Evolutionary conservation across 331 rosid genomes (phyloP).

Genomic region (Malus hybrid): DNA sequence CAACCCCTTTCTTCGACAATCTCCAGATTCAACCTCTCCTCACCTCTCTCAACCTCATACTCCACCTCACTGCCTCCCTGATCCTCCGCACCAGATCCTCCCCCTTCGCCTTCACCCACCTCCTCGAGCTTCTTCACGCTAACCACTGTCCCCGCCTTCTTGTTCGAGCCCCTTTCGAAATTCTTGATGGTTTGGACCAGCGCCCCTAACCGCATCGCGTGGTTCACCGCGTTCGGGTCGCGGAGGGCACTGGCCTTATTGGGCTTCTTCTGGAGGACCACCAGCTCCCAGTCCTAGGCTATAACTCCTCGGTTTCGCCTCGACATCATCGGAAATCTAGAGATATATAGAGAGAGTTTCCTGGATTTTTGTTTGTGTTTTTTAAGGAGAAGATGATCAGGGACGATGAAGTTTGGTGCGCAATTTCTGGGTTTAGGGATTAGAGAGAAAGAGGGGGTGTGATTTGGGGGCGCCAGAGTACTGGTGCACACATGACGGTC

Average conservation of each 20-base stretch:
- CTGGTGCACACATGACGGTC: no score
- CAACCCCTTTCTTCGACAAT: no score
- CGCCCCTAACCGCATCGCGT: conserved; percentile 58
- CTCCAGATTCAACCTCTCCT: no score
- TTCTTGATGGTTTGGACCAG: conserved; percentile 58
- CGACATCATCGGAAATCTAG: conserved; percentile 35
- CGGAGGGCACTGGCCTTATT: conserved; percentile 47
- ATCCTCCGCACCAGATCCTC: no score
- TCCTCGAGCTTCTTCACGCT: conserved; percentile 64
- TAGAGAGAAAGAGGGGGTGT: no score
- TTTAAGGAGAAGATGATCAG: no score
- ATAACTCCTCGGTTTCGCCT: conserved; percentile 50
- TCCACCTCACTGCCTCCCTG: no score
- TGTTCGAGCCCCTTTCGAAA: conserved; percentile 53
- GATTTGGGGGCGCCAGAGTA: no score
- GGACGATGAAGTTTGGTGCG: rapidly evolving
- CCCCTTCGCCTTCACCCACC: not conserved
- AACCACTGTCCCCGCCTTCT: conserved; percentile 39
- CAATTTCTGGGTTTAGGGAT: not conserved
- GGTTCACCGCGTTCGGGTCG: conserved; percentile 61
- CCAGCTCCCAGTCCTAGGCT: conserved; percentile 77
- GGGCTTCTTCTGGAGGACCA: conserved; percentile 58
- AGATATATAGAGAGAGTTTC: not conserved
- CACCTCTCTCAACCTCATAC: no score
- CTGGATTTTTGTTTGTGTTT: not conserved